phyloP scores from a whole-genome alignment of 495 filamentous ascomycete genomes.

The Aspergillus carlsbadensis region DNA sequence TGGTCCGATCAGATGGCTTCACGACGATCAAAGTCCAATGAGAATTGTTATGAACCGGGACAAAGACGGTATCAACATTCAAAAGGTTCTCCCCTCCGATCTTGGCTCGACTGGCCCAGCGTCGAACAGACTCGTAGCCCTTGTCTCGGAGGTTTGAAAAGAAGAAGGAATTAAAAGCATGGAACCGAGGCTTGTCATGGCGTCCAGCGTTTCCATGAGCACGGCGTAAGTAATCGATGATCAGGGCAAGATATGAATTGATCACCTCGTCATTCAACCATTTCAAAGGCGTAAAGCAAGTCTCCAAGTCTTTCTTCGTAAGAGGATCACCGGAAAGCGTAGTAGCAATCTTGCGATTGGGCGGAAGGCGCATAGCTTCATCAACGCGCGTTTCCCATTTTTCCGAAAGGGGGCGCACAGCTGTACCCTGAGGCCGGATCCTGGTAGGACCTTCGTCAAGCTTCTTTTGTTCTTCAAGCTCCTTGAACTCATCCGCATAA shows the following conservation, averaged over 20 bases:
- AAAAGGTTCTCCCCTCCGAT: conserved; percentile 54
- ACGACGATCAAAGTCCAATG: conserved; percentile 71
- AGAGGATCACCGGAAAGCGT: conserved; percentile 57
- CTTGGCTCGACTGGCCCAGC: conserved; percentile 57
- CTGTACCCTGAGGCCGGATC: conserved; percentile 26
- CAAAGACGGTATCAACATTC: conserved; percentile 58
- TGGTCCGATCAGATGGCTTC: conserved; percentile 56
- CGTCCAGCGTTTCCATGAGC: conserved; percentile 41
- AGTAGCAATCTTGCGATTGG: conserved; percentile 34
- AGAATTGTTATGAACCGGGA: conserved; percentile 52
- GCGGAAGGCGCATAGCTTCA: conserved; percentile 27
- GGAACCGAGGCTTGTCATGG: conserved; percentile 58
- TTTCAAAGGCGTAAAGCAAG: conserved; percentile 45
- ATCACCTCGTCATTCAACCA: conserved; percentile 90
- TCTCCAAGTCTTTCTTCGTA: conserved; percentile 59
- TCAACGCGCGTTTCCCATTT: conserved; percentile 45
- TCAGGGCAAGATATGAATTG: conserved; percentile 60
- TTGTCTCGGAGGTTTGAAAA: conserved; percentile 58
- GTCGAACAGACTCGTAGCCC: conserved; percentile 45
- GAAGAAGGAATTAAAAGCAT: conserved; percentile 73
- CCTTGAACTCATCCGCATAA: conserved; percentile 29
- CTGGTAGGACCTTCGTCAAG: conserved; percentile 21
- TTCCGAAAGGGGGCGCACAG: conserved; percentile 43
- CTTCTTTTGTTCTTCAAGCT: conserved; percentile 23
- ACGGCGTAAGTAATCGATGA: conserved; percentile 60